Evolutionary conservation across 495 filamentous ascomycete species (phyloP).

Genomic region (Aspergillus biplanus): DNA sequence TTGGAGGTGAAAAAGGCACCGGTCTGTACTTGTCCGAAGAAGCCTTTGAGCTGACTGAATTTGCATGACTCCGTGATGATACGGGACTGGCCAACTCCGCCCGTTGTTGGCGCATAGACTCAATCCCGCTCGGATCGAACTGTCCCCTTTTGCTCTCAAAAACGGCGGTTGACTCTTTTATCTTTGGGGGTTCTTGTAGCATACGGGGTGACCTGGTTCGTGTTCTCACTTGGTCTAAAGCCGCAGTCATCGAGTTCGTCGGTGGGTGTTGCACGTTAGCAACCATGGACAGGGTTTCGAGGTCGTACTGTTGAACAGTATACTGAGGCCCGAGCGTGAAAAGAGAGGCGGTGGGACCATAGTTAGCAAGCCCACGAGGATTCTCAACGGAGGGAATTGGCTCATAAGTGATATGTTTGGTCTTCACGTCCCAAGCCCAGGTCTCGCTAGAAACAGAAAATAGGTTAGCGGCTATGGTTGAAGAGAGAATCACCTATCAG

Average conservation of each 20-base stretch:
- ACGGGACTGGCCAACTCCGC: constrained; percentile 64
- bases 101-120: constrained; percentile 53
- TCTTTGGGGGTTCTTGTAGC: constrained; percentile 42
- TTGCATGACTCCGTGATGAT: constrained; percentile 65
- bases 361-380: constrained; percentile 80
- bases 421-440: constrained; percentile 93
- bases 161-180: constrained; percentile 32
- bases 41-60: constrained; percentile 58
- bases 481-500: background rate
- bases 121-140: constrained; percentile 47
- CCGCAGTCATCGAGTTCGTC: constrained; percentile 71
- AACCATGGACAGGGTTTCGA: constrained; percentile 80
- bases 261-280: constrained; percentile 84
- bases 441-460: constrained; percentile 68
- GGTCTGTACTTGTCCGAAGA: constrained; percentile 49
- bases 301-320: constrained; percentile 91
- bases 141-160: constrained; percentile 37
- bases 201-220: constrained; percentile 35
- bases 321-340: constrained; percentile 90
- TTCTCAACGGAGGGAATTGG: constrained; percentile 82
- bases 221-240: constrained; percentile 66
- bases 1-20: constrained; percentile 43
- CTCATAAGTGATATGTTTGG: constrained; percentile 90
- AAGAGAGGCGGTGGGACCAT: constrained; percentile 85
- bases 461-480: constrained; percentile 9